These are phyloP conservation scores for Rhipidocladum racemiflorum DNA, from an alignment of 176 grass and related monocot genomes.

Conservation along the genomic window DNA sequence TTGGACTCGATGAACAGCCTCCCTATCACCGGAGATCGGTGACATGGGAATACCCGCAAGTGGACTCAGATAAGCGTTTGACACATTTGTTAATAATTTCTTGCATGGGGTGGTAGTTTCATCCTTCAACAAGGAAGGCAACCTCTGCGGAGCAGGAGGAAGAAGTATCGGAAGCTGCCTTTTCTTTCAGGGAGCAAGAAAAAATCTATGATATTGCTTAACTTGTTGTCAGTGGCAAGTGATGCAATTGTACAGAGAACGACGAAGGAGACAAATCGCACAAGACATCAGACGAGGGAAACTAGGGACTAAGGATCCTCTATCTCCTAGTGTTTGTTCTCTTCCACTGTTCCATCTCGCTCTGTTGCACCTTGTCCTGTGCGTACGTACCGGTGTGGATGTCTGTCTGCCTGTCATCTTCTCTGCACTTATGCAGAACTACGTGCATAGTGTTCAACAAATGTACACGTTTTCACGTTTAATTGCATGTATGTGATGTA, in stretches of 20 bases:
- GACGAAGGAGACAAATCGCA: conserved; percentile 31
- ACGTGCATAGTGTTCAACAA: background rate
- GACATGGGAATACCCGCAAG: conserved; percentile 42
- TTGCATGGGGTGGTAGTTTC: conserved; percentile 24
- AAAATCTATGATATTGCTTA: conserved; percentile 43
- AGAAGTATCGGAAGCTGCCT: conserved; percentile 14
- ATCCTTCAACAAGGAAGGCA: conserved; percentile 25
- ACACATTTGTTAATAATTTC: conserved; percentile 10
- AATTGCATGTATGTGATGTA: background rate
- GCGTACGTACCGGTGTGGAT: background rate
- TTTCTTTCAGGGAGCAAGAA: background rate
- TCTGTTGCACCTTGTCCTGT: conserved; percentile 7
- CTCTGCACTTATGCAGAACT: background rate
- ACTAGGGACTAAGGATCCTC: conserved; percentile 38
- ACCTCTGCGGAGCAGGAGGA: conserved; percentile 13
- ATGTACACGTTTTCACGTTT: background rate
- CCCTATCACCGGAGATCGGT: conserved; percentile 31
- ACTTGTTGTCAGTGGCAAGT: conserved; percentile 62
- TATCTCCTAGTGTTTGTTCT: conserved; percentile 31
- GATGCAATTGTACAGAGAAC: conserved; percentile 49
- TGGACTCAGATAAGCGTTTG: conserved; percentile 11
- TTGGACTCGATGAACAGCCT: conserved; percentile 39
- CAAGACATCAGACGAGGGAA: conserved; percentile 32
- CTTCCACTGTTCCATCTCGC: conserved; percentile 14
- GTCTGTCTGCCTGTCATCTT: background rate